Evolutionary conservation across 148 eudicot species (phyloP), one percentile per base, ranked within the genome.

Genomic region (Cornus florida): DNA sequence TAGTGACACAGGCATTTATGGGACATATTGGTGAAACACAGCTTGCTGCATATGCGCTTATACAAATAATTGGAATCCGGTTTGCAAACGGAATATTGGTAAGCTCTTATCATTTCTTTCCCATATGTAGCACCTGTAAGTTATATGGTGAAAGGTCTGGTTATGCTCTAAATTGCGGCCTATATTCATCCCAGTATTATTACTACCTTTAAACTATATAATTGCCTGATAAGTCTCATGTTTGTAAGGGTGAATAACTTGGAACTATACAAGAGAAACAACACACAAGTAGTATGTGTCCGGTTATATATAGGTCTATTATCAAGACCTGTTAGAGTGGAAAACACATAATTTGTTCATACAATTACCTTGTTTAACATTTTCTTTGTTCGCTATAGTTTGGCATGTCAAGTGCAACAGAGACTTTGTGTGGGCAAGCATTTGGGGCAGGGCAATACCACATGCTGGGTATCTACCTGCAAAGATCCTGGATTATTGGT

Each of bases 401-500:
- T 59, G 95, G 97, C 67, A 91, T 91, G 95, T 84, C 92, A 35
- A 91, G 91, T 67, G 94, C 91, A 69, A 87, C 92, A 0, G 94
- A 91, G 78, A 85, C 92, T 46, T 88, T 89, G 12, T 92, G 97
- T 74, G 94, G 94, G 53, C 94, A 92, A 89, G 92, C 97, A 16
- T 92, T 76, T 65, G 97, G 97, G 71, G 97, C 92, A 19, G 80
- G 85, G 59, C 92, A 91, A 60, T 79, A 83, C 86, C 86, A 91
- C 67, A 88, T 92, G 90, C 84, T 91, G 89, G 97, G 94, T 0
- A 85, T 93, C 53, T 86, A 84, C 84, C 79, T 93, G 68, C 97
- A 93, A 76, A 71, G 86, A 68, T 93, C 95, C 10, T 93, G 95
- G 97, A 81, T 91, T 3, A 82, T 93, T 0, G 83, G 88, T 60